Evolutionary conservation across 176 grass and related monocot species (phyloP).

Genomic region (Musa acuminata): DNA sequence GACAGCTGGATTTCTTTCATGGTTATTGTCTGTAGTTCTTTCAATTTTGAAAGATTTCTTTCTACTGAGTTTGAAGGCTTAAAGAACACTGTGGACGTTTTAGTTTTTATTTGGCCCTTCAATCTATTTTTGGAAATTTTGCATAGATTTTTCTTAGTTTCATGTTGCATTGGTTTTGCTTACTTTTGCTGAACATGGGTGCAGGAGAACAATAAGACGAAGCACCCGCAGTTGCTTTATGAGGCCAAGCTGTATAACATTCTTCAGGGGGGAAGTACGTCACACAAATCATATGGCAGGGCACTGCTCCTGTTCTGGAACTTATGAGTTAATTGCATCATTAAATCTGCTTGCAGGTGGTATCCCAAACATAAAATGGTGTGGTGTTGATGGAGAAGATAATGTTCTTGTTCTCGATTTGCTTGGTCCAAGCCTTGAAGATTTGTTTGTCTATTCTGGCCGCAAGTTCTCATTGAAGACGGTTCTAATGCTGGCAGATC

Average conservation of each 20-base stretch:
- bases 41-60: too few relatives aligned
- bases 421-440: conserved; percentile 56
- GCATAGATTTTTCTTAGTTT: background rate
- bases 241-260: too few relatives aligned
- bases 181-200: background rate
- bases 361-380: conserved; percentile 64
- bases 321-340: background rate
- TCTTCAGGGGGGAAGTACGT: conserved; percentile 51
- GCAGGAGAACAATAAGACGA: conserved; percentile 49
- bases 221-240: conserved; percentile 61
- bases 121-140: background rate
- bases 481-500: conserved; percentile 65
- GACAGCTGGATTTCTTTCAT: too few relatives aligned
- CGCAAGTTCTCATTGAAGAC: conserved; percentile 55
- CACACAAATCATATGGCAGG: background rate
- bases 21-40: too few relatives aligned
- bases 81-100: background rate
- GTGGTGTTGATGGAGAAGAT: conserved; percentile 51
- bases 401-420: conserved; percentile 73
- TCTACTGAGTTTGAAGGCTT: too few relatives aligned
- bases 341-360: conserved; percentile 38
- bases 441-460: conserved; percentile 59
- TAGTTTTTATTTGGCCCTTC: background rate
- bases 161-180: background rate
- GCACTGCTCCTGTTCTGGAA: background rate